These are phyloP conservation scores for Pleurotus citrinopileatus DNA, from an alignment of 768 basidiomycete species.

Conservation along the genomic window DNA sequence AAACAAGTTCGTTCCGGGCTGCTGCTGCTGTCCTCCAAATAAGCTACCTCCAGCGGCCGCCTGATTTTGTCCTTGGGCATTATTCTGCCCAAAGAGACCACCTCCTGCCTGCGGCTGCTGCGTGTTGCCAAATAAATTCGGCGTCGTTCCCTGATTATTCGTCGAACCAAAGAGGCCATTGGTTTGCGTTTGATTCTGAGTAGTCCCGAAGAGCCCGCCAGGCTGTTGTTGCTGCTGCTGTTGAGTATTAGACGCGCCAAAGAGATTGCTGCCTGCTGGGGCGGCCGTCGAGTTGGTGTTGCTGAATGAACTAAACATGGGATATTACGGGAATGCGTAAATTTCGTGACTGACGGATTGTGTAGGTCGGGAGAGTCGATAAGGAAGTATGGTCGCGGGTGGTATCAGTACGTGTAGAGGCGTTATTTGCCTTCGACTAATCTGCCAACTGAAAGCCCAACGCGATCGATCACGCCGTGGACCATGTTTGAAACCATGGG, in stretches of 20 bases:
- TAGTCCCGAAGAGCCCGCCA: slow-evolving; percentile 27
- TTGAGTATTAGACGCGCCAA: slow-evolving; percentile 9
- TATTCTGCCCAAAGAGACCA: slow-evolving; percentile 10
- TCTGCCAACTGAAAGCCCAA: too few species aligned
- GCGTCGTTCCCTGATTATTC: slow-evolving; percentile 2
- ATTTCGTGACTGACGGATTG: too few species aligned
- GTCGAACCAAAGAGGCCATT: slow-evolving; percentile 6
- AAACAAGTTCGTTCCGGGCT: slow-evolving; percentile 12
- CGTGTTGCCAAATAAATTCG: slow-evolving; percentile 6
- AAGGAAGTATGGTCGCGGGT: too few species aligned
- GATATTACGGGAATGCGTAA: too few species aligned
- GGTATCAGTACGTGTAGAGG: too few species aligned
- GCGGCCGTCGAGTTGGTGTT: not conserved
- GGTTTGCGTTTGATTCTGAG: slow-evolving; percentile 15
- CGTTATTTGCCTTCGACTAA: too few species aligned
- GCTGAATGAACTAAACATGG: slow-evolving; percentile 1
- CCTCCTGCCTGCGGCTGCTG: slow-evolving; percentile 4
- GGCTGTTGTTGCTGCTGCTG: slow-evolving; percentile 15
- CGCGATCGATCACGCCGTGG: too few species aligned
- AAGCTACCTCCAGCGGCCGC: slow-evolving; percentile 16
- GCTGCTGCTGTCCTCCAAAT: slow-evolving; percentile 20
- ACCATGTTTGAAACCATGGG: too few species aligned
- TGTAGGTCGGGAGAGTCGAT: too few species aligned
- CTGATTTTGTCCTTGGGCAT: slow-evolving; percentile 18
- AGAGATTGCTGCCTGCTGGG: not conserved